Evolutionary conservation across 2,329 filamentous ascomycete species (phyloP).

Genomic region (Colletotrichum endophyticum): DNA sequence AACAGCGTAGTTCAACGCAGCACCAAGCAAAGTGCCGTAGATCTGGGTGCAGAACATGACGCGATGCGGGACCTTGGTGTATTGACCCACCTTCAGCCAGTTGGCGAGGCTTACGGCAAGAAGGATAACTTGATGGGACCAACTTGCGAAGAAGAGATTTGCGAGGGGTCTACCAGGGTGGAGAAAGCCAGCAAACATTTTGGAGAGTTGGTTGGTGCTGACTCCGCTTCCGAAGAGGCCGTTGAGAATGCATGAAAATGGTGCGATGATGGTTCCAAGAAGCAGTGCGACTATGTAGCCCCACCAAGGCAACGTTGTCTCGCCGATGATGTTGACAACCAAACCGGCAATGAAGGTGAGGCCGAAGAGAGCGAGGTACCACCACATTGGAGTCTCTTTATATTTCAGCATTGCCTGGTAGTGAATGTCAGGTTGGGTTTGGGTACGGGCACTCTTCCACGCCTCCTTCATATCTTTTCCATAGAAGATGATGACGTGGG

Average conservation of each 20-base stretch:
- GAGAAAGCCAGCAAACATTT: slow-evolving; percentile 54
- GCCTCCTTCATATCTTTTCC: slow-evolving; percentile 21
- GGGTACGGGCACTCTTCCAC: slow-evolving; percentile 23
- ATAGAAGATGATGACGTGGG: slow-evolving; percentile 24
- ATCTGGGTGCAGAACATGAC: slow-evolving; percentile 45
- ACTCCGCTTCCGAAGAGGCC: slow-evolving; percentile 24
- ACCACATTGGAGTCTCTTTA: slow-evolving; percentile 42
- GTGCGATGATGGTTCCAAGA: slow-evolving; percentile 39
- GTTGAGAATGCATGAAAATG: slow-evolving; percentile 33
- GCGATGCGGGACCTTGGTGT: slow-evolving; percentile 41
- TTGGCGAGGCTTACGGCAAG: slow-evolving; percentile 32
- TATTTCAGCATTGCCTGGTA: slow-evolving; percentile 45
- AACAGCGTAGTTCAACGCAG: slow-evolving; percentile 49
- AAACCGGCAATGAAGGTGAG: slow-evolving; percentile 37
- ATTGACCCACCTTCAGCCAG: slow-evolving; percentile 41
- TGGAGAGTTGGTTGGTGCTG: slow-evolving; percentile 26
- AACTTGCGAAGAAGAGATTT: slow-evolving; percentile 47
- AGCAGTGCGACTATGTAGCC: slow-evolving; percentile 38
- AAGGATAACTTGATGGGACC: slow-evolving; percentile 35
- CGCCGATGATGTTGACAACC: slow-evolving; percentile 36
- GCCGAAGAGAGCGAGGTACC: slow-evolving; percentile 35
- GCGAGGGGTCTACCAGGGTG: slow-evolving; percentile 42
- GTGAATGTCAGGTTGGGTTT: slow-evolving; percentile 38
- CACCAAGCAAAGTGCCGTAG: slow-evolving; percentile 43
- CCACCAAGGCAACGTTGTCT: slow-evolving; percentile 40